Conservation (phyloP, 192 early-diverging fungal genomes). For the Martensiomyces pterosporus region DNA sequence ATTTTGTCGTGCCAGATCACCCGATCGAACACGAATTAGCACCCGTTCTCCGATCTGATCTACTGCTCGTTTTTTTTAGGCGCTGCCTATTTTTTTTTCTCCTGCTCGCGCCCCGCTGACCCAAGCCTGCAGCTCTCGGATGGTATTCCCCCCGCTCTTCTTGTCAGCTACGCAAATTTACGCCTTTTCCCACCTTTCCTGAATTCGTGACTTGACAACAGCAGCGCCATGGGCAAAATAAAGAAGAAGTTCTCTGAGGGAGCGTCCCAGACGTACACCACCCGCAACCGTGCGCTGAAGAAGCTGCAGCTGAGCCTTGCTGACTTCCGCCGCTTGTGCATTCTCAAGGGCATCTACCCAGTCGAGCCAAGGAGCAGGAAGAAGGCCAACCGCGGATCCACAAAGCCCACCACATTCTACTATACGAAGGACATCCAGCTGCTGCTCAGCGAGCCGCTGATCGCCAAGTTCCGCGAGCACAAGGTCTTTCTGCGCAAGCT, state of each 20-base stretch:
- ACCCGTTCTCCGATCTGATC: too few relatives aligned
- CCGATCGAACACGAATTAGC: too few relatives aligned
- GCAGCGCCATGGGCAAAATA: slow-evolving; percentile 31
- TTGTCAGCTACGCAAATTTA: too few relatives aligned
- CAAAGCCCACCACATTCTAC: slow-evolving; percentile 86
- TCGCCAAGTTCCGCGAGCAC: slow-evolving; percentile 90
- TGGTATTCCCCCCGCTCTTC: too few relatives aligned
- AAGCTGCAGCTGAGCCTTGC: slow-evolving; percentile 93
- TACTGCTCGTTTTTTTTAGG: too few relatives aligned
- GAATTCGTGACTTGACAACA: background rate
- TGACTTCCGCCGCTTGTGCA: slow-evolving; percentile 95
- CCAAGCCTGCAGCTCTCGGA: too few relatives aligned
- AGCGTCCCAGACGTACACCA: slow-evolving; percentile 85
- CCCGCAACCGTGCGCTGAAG: slow-evolving; percentile 82
- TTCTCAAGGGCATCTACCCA: slow-evolving; percentile 98
- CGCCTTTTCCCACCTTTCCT: too few relatives aligned
- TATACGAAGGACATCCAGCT: slow-evolving; percentile 96
- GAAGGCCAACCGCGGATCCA: slow-evolving; percentile 87
- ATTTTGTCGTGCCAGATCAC: too few relatives aligned
- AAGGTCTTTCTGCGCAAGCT: slow-evolving; percentile 85
- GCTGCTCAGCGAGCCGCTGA: slow-evolving; percentile 89
- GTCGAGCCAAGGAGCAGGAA: slow-evolving; percentile 91
- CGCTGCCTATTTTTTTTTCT: too few relatives aligned
- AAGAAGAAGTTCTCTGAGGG: slow-evolving; percentile 86
- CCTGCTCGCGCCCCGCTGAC: too few relatives aligned